Evolutionary conservation across 257 asterid genomes (phyloP).

Genomic region (Salvia rosmarinus): DNA sequence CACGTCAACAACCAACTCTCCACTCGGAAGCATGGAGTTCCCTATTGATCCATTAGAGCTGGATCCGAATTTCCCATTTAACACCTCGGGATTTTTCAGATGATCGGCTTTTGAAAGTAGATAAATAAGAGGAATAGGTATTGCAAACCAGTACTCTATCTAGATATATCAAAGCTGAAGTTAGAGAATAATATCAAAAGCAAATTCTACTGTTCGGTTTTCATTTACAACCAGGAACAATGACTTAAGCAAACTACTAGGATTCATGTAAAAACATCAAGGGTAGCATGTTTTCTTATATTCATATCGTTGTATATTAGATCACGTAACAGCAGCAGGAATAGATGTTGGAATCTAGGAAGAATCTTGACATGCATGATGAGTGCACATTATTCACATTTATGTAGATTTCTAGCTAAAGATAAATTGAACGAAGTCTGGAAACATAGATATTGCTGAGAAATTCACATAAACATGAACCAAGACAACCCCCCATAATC

Average conservation of each 20-base stretch:
- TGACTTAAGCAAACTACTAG: not conserved
- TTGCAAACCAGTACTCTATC: conserved; percentile 21
- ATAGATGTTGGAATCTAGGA: not conserved
- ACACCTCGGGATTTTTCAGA: conserved; percentile 50
- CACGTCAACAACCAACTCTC: conserved; percentile 75
- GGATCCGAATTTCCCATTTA: conserved; percentile 62
- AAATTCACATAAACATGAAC: not conserved
- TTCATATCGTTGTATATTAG: not conserved
- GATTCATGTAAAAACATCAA: not conserved
- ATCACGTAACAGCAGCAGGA: not conserved
- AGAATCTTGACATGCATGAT: not conserved
- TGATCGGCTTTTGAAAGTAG: conserved; percentile 31
- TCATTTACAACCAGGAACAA: conserved; percentile 20
- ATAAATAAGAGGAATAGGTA: conserved; percentile 6
- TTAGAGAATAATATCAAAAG: conserved; percentile 20
- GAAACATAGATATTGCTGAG: not conserved
- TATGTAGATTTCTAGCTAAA: not conserved
- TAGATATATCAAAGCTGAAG: conserved; percentile 3
- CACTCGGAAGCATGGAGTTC: conserved; percentile 67
- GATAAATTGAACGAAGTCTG: not conserved
- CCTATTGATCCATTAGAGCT: conserved; percentile 44
- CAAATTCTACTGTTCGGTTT: not conserved
- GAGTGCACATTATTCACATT: not conserved
- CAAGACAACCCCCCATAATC: not conserved
- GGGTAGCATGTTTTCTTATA: not conserved